These are phyloP conservation scores for Teunomyces kruisii DNA, from an alignment of 805 yeast genomes.

Conservation along the genomic window DNA sequence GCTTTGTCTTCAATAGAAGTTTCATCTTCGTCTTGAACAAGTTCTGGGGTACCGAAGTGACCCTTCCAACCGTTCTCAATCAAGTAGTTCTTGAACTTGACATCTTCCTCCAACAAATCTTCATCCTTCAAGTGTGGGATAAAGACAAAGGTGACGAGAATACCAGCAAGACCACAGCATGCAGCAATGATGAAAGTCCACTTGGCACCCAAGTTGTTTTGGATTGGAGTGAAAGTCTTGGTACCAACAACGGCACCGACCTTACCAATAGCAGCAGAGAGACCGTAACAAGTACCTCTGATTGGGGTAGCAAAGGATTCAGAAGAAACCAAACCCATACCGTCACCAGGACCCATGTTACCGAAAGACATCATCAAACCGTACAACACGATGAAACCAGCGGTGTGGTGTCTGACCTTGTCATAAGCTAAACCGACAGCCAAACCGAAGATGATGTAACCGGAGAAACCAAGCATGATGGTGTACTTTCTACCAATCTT, in stretches of 20 bases:
- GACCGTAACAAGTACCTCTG: constrained; percentile 72
- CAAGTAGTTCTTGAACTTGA: constrained; percentile 59
- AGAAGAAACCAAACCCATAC: constrained; percentile 66
- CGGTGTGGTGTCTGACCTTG: constrained; percentile 54
- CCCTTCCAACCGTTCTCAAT: constrained; percentile 60
- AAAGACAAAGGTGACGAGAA: constrained; percentile 55
- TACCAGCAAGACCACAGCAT: constrained; percentile 64
- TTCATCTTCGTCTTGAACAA: constrained; percentile 5
- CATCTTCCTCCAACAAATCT: constrained; percentile 67
- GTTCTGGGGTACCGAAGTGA: constrained; percentile 36
- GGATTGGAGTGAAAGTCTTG: constrained; percentile 67
- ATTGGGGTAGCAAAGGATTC: constrained; percentile 76
- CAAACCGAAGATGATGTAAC: constrained; percentile 69
- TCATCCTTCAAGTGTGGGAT: constrained; percentile 70
- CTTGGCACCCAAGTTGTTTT: constrained; percentile 57
- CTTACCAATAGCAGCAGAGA: constrained; percentile 78
- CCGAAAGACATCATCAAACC: constrained; percentile 71
- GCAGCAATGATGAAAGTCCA: constrained; percentile 86
- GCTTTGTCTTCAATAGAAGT: neutral
- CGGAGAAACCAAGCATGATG: constrained; percentile 66
- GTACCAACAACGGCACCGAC: constrained; percentile 87
- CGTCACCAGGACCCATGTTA: constrained; percentile 78
- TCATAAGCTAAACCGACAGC: constrained; percentile 66
- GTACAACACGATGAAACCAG: constrained; percentile 68
- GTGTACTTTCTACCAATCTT: constrained; percentile 70